phyloP scores from a whole-genome alignment of 805 yeast genomes.

The Huiozyma naganishii region DNA sequence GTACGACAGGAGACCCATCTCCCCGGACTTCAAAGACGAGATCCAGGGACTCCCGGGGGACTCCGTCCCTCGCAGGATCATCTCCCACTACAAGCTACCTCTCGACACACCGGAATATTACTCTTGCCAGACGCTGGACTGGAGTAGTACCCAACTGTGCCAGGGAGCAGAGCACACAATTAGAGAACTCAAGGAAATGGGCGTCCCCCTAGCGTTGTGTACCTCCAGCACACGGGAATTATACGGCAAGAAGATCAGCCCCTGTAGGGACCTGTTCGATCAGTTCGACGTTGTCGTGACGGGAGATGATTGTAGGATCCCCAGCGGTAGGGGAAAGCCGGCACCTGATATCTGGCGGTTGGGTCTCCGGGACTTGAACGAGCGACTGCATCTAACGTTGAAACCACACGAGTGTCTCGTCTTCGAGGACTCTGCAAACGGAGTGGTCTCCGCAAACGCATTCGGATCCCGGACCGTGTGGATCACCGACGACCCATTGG shows the following conservation, averaged over 20 bases:
- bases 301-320: constrained; percentile 80
- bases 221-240: constrained; percentile 64
- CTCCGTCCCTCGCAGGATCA: constrained; percentile 52
- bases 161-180: constrained; percentile 80
- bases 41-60: constrained; percentile 89
- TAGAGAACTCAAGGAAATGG: constrained; percentile 35
- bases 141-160: constrained; percentile 56
- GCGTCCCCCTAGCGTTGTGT: constrained; percentile 78
- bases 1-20: constrained; percentile 66
- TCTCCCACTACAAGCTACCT: constrained; percentile 60
- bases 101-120: constrained; percentile 55
- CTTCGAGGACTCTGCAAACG: constrained; percentile 92
- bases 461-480: constrained; percentile 84
- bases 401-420: constrained; percentile 70
- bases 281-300: constrained; percentile 66
- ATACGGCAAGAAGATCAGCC: constrained; percentile 58
- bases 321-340: constrained; percentile 85
- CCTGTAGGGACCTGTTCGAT: constrained; percentile 50
- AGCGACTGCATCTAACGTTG: constrained; percentile 36
- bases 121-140: constrained; percentile 37
- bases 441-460: constrained; percentile 74
- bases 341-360: constrained; percentile 84
- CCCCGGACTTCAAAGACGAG: constrained; percentile 82
- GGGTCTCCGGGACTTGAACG: constrained; percentile 65
- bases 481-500: constrained; percentile 65